phyloP scores from a whole-genome alignment of 1,139 yeast genomes.

The Blastobotrys proliferans region DNA sequence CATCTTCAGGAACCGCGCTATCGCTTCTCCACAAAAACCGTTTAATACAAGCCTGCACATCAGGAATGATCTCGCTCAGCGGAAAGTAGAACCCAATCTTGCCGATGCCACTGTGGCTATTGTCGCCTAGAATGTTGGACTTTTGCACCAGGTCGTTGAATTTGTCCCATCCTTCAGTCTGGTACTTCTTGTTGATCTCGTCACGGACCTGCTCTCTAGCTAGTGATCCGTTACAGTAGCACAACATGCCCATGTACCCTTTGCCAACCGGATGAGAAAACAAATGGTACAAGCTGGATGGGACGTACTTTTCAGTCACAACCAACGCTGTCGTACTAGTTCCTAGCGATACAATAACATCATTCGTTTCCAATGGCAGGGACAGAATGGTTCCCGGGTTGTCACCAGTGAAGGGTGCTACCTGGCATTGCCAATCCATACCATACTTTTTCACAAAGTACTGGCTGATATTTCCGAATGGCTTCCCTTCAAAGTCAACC shows the following conservation, averaged over 20 bases:
- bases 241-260: constrained; percentile 90
- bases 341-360: constrained; percentile 76
- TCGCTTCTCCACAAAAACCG: constrained; percentile 20
- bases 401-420: constrained; percentile 80
- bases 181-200: constrained; percentile 48
- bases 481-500: constrained; percentile 35
- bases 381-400: constrained; percentile 86
- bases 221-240: constrained; percentile 86
- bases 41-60: constrained; percentile 41
- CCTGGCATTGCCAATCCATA: constrained; percentile 47
- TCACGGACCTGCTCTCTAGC: constrained; percentile 79
- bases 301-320: constrained; percentile 71
- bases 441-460: constrained; percentile 69
- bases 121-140: not conserved
- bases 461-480: constrained; percentile 44
- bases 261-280: constrained; percentile 83
- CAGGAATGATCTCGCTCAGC: constrained; percentile 84
- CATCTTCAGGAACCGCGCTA: not conserved
- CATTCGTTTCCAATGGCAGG: constrained; percentile 70
- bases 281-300: constrained; percentile 79
- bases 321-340: constrained; percentile 85
- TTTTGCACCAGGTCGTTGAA: constrained; percentile 46
- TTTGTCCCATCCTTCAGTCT: constrained; percentile 50
- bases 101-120: constrained; percentile 13
- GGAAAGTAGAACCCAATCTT: constrained; percentile 82